phyloP scores from a whole-genome alignment of 2,329 filamentous ascomycete genomes.

The Didymella sp. region DNA sequence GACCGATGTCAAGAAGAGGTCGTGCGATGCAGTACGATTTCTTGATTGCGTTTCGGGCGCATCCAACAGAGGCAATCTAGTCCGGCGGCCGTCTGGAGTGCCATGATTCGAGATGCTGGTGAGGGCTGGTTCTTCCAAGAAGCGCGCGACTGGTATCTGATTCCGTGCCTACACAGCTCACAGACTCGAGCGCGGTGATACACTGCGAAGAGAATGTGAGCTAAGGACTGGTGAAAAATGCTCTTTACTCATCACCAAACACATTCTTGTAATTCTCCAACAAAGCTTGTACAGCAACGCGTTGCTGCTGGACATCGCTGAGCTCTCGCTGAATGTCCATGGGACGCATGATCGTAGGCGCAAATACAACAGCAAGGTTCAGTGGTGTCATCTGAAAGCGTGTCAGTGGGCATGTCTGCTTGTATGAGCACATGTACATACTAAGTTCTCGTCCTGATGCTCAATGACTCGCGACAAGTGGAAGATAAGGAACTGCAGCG shows the following conservation, averaged over 20 bases:
- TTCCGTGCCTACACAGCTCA: conserved; percentile 12
- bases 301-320: conserved; percentile 94
- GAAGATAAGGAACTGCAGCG: conserved; percentile 91
- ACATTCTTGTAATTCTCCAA: conserved; percentile 88
- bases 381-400: conserved; percentile 82
- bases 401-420: conserved; percentile 22
- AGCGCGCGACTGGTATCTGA: conserved; percentile 1
- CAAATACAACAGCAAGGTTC: conserved; percentile 96
- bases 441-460: conserved; percentile 82
- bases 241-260: conserved; percentile 61
- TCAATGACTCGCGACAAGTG: conserved; percentile 87
- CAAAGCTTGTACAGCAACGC: conserved; percentile 87
- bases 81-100: conserved; percentile 7
- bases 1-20: background rate
- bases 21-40: background rate
- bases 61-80: conserved; percentile 12
- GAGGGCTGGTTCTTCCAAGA: conserved; percentile 9
- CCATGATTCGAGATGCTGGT: conserved; percentile 1
- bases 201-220: conserved; percentile 5
- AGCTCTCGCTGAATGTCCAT: conserved; percentile 90
- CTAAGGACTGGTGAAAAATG: background rate
- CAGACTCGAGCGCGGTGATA: conserved; percentile 2
- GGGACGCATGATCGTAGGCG: conserved; percentile 95
- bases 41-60: background rate
- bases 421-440: conserved; percentile 54